Evolutionary conservation across 2,329 filamentous ascomycete species (phyloP), one percentile per base, ranked within the genome.

Genomic region (Tolypocladium amazonense): DNA sequence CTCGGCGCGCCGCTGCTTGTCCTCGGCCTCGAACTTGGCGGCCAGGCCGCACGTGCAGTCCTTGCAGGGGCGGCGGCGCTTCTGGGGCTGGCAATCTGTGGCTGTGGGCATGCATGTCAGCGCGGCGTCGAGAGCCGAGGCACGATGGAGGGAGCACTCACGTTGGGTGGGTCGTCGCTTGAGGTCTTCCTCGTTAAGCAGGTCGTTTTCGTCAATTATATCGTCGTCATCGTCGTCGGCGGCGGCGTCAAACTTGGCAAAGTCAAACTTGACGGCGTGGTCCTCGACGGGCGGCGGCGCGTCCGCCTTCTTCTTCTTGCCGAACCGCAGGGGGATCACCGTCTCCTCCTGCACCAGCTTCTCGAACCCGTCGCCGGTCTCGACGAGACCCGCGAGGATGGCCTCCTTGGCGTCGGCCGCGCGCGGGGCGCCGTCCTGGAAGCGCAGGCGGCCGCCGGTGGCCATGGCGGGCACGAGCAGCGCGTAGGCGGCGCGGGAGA

Each of bases 11-110:
- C 90, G 82, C 68, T 85, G 81, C 52, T 79, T 80, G 73, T 97
- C 94, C 77, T 97, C 91, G n/a, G 87, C 88, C 67, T 91, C 89
- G 57, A 97, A 76, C 62, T 88, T 86, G 72, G 94, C 85, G 30
- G 92, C 91, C 33, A 99, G 85, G 57, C 94, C 94, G 71, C 94
- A 99, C 11, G 90, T 93, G 79, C 94, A 99, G 78, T 99, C 94
- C 77, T 99, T 97, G 81, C 94, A 99, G 60, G 94, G 92, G 63
- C 92, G 87, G 59, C 93, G 88, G 66, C 93, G 87, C 79, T 96
- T 96, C 76, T 94, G 90, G 56, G 93, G 92, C 61, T 87, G 85
- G 74, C 94, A 99, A 71, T 95, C 90, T 33, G 88, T 83, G 58
- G 94, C 92, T 84, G 63, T 60, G 27, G 45, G 23, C 1, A 5